phyloP scores from a whole-genome alignment of 768 basidiomycete genomes.

The Naganishia onofrii region DNA sequence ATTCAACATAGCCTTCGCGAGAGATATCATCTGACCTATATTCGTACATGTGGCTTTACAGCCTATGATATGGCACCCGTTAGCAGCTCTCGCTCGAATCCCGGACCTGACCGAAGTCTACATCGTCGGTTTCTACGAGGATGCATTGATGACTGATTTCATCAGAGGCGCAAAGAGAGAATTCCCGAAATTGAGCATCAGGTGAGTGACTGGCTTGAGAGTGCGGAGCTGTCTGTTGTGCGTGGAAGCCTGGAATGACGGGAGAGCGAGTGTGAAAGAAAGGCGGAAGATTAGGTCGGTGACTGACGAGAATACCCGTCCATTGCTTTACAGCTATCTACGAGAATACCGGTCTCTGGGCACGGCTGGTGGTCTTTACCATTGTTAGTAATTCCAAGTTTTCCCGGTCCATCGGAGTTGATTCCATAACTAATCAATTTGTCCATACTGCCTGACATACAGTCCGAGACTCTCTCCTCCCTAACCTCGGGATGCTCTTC shows the following conservation, averaged over 20 bases:
- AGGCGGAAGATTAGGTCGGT: not conserved
- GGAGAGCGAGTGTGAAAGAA: too few relatives aligned
- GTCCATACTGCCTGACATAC: conserved; percentile 30
- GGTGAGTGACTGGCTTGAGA: conserved; percentile 28
- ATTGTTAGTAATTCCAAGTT: conserved; percentile 41
- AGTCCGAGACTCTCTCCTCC: conserved; percentile 55
- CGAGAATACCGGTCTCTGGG: conserved; percentile 55
- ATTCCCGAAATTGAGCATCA: conserved; percentile 54
- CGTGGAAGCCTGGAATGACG: too few relatives aligned
- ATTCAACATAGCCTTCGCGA: not conserved
- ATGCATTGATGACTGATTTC: conserved; percentile 53
- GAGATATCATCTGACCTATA: not conserved
- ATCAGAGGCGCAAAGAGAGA: conserved; percentile 54
- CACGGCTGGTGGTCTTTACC: conserved; percentile 54
- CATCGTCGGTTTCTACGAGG: conserved; percentile 56
- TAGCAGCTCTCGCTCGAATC: conserved; percentile 53
- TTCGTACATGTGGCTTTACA: conserved; percentile 11
- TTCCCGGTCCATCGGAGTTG: not conserved
- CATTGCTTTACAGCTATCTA: conserved; percentile 50
- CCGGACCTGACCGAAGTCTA: conserved; percentile 52
- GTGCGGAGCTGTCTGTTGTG: not conserved
- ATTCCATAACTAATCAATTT: conserved; percentile 14
- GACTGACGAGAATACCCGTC: not conserved
- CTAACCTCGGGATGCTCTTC: conserved; percentile 53
- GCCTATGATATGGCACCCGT: conserved; percentile 56